phyloP scores from a whole-genome alignment of 2,329 filamentous ascomycete species.

The Huntiella abstrusa region DNA sequence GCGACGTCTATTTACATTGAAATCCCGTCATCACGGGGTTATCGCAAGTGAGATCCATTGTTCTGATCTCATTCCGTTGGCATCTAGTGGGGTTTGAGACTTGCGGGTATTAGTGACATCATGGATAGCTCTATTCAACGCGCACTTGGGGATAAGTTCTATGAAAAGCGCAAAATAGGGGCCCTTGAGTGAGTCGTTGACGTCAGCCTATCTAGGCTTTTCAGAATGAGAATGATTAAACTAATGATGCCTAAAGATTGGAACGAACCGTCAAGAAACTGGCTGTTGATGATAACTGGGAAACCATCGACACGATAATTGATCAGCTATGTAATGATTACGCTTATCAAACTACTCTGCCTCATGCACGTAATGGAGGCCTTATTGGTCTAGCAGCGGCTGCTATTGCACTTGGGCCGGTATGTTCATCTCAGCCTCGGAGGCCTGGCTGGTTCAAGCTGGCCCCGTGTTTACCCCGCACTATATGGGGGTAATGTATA shows the following conservation, averaged over 20 bases:
- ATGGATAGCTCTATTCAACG: constrained; percentile 89
- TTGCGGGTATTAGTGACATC: not conserved
- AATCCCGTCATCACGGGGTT: no score
- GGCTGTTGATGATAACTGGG: constrained; percentile 55
- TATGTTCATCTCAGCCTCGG: constrained; percentile 29
- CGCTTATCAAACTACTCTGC: constrained; percentile 91
- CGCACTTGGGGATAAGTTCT: constrained; percentile 90
- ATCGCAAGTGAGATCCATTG: no score
- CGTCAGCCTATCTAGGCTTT: not conserved
- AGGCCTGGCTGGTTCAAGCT: not conserved
- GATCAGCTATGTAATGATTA: constrained; percentile 96
- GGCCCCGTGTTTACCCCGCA: not conserved
- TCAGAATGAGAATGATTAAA: not conserved
- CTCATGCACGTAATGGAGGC: constrained; percentile 88
- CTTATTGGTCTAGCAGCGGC: constrained; percentile 89
- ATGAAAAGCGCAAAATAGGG: constrained; percentile 92
- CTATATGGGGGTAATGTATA: not conserved
- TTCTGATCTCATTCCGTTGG: no score
- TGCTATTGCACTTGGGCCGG: constrained; percentile 81
- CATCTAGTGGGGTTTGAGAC: no score
- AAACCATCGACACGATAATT: constrained; percentile 68
- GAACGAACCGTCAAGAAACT: constrained; percentile 81
- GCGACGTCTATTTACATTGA: no score
- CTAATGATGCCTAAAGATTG: constrained; percentile 37
- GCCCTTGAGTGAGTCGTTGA: constrained; percentile 63